phyloP scores from a whole-genome alignment of 2,329 filamentous ascomycete genomes.

The Teratosphaeria destructans region DNA sequence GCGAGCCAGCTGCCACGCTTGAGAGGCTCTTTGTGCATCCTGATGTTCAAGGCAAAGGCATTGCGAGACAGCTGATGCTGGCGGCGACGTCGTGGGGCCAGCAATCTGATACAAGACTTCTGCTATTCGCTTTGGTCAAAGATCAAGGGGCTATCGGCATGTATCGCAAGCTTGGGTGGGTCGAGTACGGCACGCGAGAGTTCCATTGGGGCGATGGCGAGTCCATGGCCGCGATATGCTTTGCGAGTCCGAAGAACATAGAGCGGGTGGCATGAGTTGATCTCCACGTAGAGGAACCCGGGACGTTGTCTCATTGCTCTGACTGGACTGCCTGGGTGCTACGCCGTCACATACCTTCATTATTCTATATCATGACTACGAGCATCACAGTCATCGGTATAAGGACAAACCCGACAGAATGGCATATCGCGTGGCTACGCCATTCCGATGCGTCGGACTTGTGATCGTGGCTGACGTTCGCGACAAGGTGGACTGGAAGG shows the following conservation, averaged over 20 bases:
- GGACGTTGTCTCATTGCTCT: background rate
- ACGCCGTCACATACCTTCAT: no score
- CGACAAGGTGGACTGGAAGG: background rate
- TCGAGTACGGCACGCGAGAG: constrained; percentile 7
- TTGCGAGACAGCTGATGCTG: constrained; percentile 11
- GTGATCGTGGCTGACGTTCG: background rate
- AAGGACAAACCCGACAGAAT: no score
- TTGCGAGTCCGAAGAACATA: background rate
- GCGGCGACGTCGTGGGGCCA: constrained; percentile 7
- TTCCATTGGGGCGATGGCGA: background rate
- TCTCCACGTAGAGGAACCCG: background rate
- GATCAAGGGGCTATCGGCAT: constrained; percentile 15
- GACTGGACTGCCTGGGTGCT: no score
- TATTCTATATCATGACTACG: no score
- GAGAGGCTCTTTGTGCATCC: constrained; percentile 19
- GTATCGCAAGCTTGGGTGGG: constrained; percentile 16
- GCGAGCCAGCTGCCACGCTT: constrained; percentile 12
- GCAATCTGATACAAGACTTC: constrained; percentile 3
- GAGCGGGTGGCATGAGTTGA: background rate
- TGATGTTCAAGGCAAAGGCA: constrained; percentile 7
- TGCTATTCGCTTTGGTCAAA: constrained; percentile 17
- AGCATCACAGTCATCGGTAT: no score
- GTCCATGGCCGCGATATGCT: background rate
- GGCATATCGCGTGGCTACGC: no score
- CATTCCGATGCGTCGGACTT: background rate